Percentiles rank a stretch among this genome's conserved stretches.
phyloP scores from a whole-genome alignment of 148 eudicot genomes.

The Arbutus unedo region DNA sequence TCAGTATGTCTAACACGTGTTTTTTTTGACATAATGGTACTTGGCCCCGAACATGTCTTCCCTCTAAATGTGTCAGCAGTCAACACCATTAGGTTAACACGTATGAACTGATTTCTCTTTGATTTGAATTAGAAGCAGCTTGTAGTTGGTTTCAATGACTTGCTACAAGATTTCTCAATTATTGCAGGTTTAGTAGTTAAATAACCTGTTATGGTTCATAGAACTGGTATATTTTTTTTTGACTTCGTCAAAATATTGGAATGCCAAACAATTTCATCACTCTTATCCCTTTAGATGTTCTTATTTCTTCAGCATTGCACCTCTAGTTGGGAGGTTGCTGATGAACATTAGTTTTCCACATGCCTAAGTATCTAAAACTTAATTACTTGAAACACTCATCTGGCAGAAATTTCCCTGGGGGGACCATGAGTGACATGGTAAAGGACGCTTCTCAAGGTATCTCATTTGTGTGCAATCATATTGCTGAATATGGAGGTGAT shows the following conservation, averaged over 20 bases:
- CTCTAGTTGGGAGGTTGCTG: conserved; percentile 9
- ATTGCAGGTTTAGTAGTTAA: not conserved
- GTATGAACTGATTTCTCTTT: not conserved
- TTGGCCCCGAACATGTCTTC: not conserved
- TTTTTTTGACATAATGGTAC: not conserved
- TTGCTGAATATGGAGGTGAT: conserved; percentile 97
- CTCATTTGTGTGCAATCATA: conserved; percentile 80
- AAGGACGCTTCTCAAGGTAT: conserved; percentile 93
- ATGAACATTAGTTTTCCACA: not conserved
- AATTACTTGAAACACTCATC: not conserved
- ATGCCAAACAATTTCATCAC: not conserved
- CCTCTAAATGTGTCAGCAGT: not conserved
- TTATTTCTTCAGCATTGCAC: conserved; percentile 3
- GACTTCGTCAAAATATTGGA: not conserved
- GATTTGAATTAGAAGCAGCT: not conserved
- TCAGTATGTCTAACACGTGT: not conserved
- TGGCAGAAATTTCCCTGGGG: conserved; percentile 89
- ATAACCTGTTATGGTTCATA: not conserved
- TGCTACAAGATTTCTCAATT: not conserved
- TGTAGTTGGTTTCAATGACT: not conserved
- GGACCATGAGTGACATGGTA: conserved; percentile 89
- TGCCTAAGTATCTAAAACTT: not conserved
- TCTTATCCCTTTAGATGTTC: not conserved
- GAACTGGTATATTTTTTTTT: not conserved
- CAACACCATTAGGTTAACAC: not conserved